Base-by-base conservation (phyloP, 257 asterid genomes). In the Salvia hispanica region DNA sequence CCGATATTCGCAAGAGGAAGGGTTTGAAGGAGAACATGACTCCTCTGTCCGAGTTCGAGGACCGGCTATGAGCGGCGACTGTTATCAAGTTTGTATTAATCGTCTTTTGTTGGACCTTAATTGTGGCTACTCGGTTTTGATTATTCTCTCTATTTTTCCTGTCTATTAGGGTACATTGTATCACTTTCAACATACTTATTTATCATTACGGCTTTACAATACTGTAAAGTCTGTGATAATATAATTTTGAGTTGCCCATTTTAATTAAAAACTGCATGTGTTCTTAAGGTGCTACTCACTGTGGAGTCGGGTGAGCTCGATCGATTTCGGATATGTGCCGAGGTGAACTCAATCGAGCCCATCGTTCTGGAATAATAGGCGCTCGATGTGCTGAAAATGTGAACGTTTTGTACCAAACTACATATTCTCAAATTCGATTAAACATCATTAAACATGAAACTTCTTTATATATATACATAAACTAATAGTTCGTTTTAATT, bases 11-110 rank as follows among this genome's bases (percentile, higher is more conserved):
- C 7, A 82, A 79, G 73, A 68, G 87, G 70, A 82, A 82, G 68
- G 84, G 85, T 45, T 66, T 79, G 76, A 79, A 82, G 76, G 87
- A 82, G 80, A 84, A 79, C 77, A 82, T 78, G 74, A 76, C 83
- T 0, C 81, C 81, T 0, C 79, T 81, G 5, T 75, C 81, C 2
- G 83, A 81, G 14, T 81, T 7, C 0, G 81, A 81, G 73, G 83
- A 82, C 48, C 79, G 70, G 75, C 72, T 74, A 59, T 80, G 66
- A 76, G 72, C 14, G 31, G 46, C 8, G 42, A 15, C 56, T 13
- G 25, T 37, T 63, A 4, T 10, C 42, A n/a, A 2, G 4, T 31
- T 48, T 66, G 60, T 33, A 14, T 10, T 55, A 25, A 0, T 25
- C 31, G 2, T 34, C 25, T 0, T 1, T 12, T 10, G 6, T 12